Evolutionary conservation across 2,329 filamentous ascomycete species (phyloP), one percentile per base, ranked within the genome.

Genomic region (Neonectria ditissima): DNA sequence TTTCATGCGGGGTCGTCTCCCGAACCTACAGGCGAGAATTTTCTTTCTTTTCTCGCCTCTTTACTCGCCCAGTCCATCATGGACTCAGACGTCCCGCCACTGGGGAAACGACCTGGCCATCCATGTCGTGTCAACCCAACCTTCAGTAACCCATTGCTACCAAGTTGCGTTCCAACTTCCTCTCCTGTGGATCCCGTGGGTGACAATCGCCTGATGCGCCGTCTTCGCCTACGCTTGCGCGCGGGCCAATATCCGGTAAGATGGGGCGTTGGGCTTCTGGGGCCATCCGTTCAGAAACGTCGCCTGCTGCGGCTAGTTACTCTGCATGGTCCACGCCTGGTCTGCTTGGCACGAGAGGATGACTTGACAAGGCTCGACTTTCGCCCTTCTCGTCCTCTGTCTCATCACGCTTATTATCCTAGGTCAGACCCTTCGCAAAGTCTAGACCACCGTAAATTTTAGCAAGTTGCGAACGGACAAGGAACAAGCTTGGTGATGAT

Each of bases 141-240:
- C 22, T 13, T 37, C 22, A 34, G 48, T 37, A 20, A 37, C 18
- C 24, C 22, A 53, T 39, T n/a, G n/a, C n/a, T n/a, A n/a, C 39
- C 39, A 22, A 47, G 43, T 28, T 56, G 47, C 54, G 28, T 47
- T 48, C 34, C 34, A n/a, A 37, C 34, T 7, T 16, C 37, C 28
- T 37, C 44, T 28, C 28, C 54, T 56, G 43, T 47, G 41, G 54
- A 48, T 39, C 41, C 34, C 34, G 24, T 16, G 22, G 24, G 48
- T 50, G 47, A 59, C 54, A 45, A 58, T 62, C 58, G 32, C 64
- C 43, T 53, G 48, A 69, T 60, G 55, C 37, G 41, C 62, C 60
- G 54, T 55, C 39, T 55, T 55, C 55, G 66, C 53, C 20, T 52
- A 37, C 52, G 54, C 57, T 43, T 22, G 10, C 37, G 20, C 34